Base-by-base conservation (phyloP, 2,329 filamentous ascomycete genomes). In the Xylariales sp. region DNA sequence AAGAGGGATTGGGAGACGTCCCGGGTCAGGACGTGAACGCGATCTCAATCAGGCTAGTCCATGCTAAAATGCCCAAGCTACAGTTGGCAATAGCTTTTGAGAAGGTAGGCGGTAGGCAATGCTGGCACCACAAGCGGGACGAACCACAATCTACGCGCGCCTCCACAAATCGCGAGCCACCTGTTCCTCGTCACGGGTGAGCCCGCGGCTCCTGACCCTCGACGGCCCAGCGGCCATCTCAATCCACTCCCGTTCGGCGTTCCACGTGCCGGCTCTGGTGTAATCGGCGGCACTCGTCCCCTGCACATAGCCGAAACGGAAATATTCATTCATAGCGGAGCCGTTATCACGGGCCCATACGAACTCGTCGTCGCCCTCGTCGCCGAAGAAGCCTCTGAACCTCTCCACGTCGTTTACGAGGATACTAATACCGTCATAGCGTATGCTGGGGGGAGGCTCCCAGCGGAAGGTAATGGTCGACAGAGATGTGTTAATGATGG, bases 391-490 rank as follows among this genome's bases (percentile, higher is more conserved):
- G 5, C 87, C 87, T n/a, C 91, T 83, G 78, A 91, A 94, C 23
- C 92, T 83, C 79, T 97, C 93, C 0, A 97, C 93, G 73, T 97
- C 93, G 75, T 97, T 96, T 71, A 97, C 91, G 0, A 97, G 82
- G 16, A 96, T 86, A 75, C 90, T 93, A 67, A 97, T 86, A 12
- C 93, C 93, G 73, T 95, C 91, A 72, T 89, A 93, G 28, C 84
- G 81, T 8, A 83, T 80, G 71, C 81, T 80, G 2, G 81, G 81
- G 28, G 83, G 83, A 43, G 78, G 68, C 1, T 80, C 79, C 87
- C 86, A 90, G 2, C 78, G 78, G 68, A 89, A 92, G 0, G 87
- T 86, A 69, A 94, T 93, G 10, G 85, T 91, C 60, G 91, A 91
- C 59, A 87, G 82, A 3, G 81, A 79, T 54, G 75, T 78, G 46